phyloP scores from a whole-genome alignment of 345 rosid species.

The Citrus inodora region DNA sequence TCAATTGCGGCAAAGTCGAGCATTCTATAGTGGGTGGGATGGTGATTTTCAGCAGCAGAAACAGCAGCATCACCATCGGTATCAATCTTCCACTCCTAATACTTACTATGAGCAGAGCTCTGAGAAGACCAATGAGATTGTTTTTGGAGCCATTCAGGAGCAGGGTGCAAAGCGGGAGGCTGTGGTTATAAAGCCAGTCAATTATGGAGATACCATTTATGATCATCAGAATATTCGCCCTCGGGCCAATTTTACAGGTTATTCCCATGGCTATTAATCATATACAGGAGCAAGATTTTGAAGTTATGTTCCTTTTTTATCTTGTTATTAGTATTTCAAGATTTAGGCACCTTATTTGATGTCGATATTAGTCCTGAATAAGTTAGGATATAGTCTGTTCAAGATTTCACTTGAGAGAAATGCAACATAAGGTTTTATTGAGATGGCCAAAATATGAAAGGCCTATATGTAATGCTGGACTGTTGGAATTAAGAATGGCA shows the following conservation, averaged over 20 bases:
- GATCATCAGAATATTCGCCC: conserved; percentile 46
- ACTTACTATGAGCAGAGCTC: conserved; percentile 72
- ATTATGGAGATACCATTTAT: conserved; percentile 43
- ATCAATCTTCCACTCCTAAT: conserved; percentile 65
- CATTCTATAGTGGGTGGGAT: conserved; percentile 69
- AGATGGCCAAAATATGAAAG: conserved; percentile 12
- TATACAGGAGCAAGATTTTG: conserved; percentile 16
- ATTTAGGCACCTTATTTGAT: conserved; percentile 11
- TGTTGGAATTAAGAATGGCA: conserved; percentile 8
- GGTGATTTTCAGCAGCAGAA: conserved; percentile 51
- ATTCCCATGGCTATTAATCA: conserved; percentile 41
- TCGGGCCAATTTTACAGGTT: conserved; percentile 41
- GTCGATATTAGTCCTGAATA: conserved; percentile 12
- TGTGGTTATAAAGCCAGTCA: conserved; percentile 52
- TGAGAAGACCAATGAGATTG: conserved; percentile 77
- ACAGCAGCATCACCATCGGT: conserved; percentile 60
- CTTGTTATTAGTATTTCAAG: conserved; percentile 10
- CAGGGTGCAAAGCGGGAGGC: conserved; percentile 43
- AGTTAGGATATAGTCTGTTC: conserved; percentile 4
- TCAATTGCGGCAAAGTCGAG: conserved; percentile 81
- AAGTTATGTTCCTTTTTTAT: conserved; percentile 7
- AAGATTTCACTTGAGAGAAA: conserved; percentile 16
- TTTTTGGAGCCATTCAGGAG: conserved; percentile 90
- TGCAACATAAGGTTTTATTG: background rate
- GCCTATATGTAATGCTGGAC: conserved; percentile 1